Percentiles rank a stretch among this genome's conserved stretches.
Conservation (phyloP, 169 alveolate species). For the Eimeria maxima region DNA sequence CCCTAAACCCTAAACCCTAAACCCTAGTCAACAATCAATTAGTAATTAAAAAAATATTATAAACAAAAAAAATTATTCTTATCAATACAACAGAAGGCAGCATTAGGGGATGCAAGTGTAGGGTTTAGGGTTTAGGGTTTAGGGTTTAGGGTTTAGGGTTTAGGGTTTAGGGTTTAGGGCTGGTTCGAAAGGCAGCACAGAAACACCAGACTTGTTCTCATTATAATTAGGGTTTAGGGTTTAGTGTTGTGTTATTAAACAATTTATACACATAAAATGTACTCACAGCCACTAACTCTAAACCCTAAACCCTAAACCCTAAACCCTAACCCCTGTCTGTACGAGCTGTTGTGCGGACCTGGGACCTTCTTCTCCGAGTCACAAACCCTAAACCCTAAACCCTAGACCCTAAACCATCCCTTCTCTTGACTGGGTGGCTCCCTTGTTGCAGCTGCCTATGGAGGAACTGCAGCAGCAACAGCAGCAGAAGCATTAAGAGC, state of each 20-base stretch:
- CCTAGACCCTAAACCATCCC: too few species aligned
- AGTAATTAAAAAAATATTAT: not conserved
- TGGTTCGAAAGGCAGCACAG: not conserved
- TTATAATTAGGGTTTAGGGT: not conserved
- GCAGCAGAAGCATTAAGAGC: not conserved
- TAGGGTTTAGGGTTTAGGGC: not conserved
- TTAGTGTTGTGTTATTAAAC: not conserved
- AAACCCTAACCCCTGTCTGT: too few species aligned
- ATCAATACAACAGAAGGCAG: not conserved
- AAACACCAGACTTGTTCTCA: not conserved
- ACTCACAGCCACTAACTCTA: too few species aligned
- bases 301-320: too few species aligned
- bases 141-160: constrained; percentile 45
- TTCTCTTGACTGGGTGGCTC: not conserved
- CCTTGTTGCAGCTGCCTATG: not conserved
- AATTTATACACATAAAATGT: not conserved
- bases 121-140: constrained; percentile 36
- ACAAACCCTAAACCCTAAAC: too few species aligned
- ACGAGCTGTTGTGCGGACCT: too few species aligned
- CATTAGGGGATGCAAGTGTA: not conserved
- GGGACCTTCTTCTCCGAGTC: too few species aligned
- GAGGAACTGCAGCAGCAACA: not conserved
- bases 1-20: constrained; percentile 30
- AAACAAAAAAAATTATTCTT: not conserved
- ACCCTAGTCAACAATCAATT: not conserved